Evolutionary conservation across 129 eudicot genomes (phyloP), one percentile per base, ranked within the genome.

Genomic region (Calendula officinalis): DNA sequence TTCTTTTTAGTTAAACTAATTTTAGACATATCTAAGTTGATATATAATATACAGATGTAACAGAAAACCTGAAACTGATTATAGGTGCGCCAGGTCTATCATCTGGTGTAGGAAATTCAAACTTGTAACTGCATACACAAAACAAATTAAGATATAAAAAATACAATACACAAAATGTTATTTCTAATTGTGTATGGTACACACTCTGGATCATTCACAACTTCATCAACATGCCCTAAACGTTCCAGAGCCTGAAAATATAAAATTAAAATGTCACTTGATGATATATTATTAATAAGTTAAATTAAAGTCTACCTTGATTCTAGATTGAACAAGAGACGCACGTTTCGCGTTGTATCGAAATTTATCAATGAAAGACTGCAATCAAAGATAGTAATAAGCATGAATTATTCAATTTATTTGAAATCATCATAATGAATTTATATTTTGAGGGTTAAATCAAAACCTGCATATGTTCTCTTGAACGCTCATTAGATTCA

Each of bases 281-380:
- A 70, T 4, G 16, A 73, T 46, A 27, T 63, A 56, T 37, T 70
- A n/a, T n/a, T n/a, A n/a, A n/a, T n/a, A 51, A 70, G 35, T 42
- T 45, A 37, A 22, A 45, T 30, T 27, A 34, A 73, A 57, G 47
- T 34, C 36, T 70, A 92, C 99, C 96, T 92, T 92, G 68, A 92
- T 92, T 82, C 99, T 88, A 52, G 99, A 92, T 72, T 92, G 99
- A 64, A 92, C 99, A 74, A 92, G 99, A 75, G 99, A 88, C 43
- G 99, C 96, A 67, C 99, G 96, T 82, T 92, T 92, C 47, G 99
- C 99, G 70, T 92, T 92, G 83, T 88, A 92, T 40, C 99, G 95
- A 70, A 92, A 92, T 76, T 92, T 92, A 68, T 92, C 99, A 45
- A 92, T 92, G 66, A 92, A 92, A 40, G 85, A 32, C 99, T 92